These are phyloP conservation scores for Scedosporium boydii DNA, from an alignment of 2,329 filamentous ascomycete genomes.

Conservation along the genomic window DNA sequence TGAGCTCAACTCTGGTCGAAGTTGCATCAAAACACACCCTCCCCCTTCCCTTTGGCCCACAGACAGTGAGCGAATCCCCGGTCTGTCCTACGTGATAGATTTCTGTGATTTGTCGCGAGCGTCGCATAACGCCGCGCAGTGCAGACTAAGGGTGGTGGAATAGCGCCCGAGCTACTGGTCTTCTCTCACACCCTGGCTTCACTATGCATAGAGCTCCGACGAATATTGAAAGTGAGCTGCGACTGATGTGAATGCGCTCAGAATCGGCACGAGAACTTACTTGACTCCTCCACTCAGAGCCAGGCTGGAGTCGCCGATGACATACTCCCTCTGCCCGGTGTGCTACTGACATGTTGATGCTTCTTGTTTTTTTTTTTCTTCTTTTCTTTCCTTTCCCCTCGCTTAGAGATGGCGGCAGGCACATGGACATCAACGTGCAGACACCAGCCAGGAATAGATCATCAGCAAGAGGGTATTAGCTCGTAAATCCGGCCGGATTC, in stretches of 20 bases:
- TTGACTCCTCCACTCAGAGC: background rate
- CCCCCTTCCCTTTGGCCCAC: background rate
- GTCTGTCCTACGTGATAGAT: background rate
- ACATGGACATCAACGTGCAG: background rate
- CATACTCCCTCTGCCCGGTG: background rate
- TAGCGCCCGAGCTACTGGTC: background rate
- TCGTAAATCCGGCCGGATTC: background rate
- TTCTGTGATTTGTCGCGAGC: background rate
- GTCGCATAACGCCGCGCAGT: background rate
- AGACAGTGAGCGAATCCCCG: background rate
- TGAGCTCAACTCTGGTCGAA: background rate
- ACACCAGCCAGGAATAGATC: background rate
- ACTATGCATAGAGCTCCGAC: background rate
- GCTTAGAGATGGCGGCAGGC: background rate
- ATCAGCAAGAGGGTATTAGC: background rate
- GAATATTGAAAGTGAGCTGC: background rate
- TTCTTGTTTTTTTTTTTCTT: background rate
- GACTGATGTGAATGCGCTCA: background rate
- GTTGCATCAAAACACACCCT: background rate
- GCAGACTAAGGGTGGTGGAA: background rate
- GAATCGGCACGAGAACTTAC: background rate
- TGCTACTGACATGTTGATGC: background rate
- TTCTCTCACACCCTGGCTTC: background rate
- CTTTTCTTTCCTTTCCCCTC: background rate
- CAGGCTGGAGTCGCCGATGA: background rate